Base-by-base conservation (phyloP, 2,329 filamentous ascomycete genomes). In the Colletotrichum cordylinicola region DNA sequence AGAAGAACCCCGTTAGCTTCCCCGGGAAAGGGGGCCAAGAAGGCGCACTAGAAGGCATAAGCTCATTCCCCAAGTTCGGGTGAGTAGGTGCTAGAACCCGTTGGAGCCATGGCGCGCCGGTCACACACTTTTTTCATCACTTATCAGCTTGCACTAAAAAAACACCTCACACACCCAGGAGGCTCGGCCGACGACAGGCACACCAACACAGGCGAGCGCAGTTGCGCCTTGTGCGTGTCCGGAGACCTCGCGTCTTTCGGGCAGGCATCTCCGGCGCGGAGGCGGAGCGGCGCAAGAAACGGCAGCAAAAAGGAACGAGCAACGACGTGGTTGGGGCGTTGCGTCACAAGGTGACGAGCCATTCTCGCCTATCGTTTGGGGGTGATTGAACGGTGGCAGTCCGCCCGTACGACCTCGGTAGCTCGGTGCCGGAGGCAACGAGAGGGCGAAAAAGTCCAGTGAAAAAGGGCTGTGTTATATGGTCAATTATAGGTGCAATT, bases 181-280 rank as follows among this genome's bases (percentile, higher is more conserved):
- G 39, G 64, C 64, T 39, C 43, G 21, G 37, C 27, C 55, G 55
- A 58, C 24, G 43, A 52, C 43, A 31, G 18, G 61, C 37, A 24
- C 33, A 60, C 27, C 37, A 15, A 4, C 33, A 60, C 16, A 58
- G 9, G 16, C 55, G 35, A 33, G 43, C 24, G 27, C 10, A 21
- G 15, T 48, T 71, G 58, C 58, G 67, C 70, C 65, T 52, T 52
- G 43, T 52, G 43, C 13, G 43, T 33, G 39, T 67, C 62, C 56
- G 70, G 70, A 61, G 64, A 52, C 48, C 8, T 9, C 70, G n/a
- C 33, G 43, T 64, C 73, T 48, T 67, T 76, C 37, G 64, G 73
- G 73, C 24, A 73, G 24, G 52, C 64, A 75, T 73, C 56, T 68
- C 73, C 73, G 70, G 58, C 58, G 29, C 58, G 58, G 58, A 61